Conservation (phyloP, 2,329 filamentous ascomycete species). For the Alternaria viburni region DNA sequence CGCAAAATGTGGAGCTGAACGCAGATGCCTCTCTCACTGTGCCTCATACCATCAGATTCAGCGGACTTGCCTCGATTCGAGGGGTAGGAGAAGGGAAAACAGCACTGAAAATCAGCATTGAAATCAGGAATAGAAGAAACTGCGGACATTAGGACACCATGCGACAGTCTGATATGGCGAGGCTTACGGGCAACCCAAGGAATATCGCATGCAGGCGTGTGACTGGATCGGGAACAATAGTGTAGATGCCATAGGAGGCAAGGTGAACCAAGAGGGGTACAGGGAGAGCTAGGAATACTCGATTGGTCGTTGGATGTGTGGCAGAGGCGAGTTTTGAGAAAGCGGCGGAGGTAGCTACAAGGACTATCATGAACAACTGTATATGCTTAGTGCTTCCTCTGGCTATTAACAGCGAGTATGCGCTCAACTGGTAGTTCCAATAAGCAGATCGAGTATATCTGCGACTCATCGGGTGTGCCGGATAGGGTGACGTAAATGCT, state of each 20-base stretch:
- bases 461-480: not conserved
- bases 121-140: not conserved
- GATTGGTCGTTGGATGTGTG: not conserved
- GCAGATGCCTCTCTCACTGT: not conserved
- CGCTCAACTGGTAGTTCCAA: not conserved
- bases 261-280: not conserved
- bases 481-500: not conserved
- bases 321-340: not conserved
- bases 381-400: not conserved
- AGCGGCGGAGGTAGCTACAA: not conserved
- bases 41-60: not conserved
- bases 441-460: not conserved
- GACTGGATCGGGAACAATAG: not conserved
- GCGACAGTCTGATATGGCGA: not conserved
- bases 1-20: not conserved
- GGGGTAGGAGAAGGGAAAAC: not conserved
- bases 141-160: not conserved
- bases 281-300: not conserved
- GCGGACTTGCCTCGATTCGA: not conserved
- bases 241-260: not conserved
- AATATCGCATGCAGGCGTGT: not conserved
- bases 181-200: not conserved
- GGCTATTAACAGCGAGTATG: not conserved
- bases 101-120: not conserved
- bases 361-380: not conserved